phyloP scores from a whole-genome alignment of 768 basidiomycete genomes.

The Suillus variegatus region DNA sequence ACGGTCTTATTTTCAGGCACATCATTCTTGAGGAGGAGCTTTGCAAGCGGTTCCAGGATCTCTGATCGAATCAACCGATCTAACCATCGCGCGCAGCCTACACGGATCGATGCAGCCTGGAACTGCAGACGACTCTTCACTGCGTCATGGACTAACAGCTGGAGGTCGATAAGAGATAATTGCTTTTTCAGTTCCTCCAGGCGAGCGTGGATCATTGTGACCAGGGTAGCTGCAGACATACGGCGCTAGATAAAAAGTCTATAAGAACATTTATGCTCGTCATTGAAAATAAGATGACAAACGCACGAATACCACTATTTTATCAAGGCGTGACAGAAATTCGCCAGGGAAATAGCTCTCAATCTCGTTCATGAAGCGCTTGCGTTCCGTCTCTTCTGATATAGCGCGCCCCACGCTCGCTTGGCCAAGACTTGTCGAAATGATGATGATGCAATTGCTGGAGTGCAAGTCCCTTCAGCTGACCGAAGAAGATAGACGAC shows the following conservation, averaged over 20 bases:
- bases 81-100: slow-evolving; percentile 7
- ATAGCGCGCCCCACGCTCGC: background rate
- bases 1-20: slow-evolving; percentile 6
- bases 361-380: slow-evolving; percentile 7
- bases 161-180: slow-evolving; percentile 3
- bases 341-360: slow-evolving; percentile 7
- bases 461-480: background rate
- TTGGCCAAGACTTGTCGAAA: slow-evolving; percentile 10
- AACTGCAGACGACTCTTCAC: background rate
- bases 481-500: background rate
- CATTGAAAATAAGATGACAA: background rate
- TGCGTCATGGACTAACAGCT: background rate
- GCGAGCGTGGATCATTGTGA: slow-evolving; percentile 4
- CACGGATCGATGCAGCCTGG: background rate
- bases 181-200: slow-evolving; percentile 10
- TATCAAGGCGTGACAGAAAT: slow-evolving; percentile 9
- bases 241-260: slow-evolving; percentile 4
- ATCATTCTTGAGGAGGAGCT: slow-evolving; percentile 6
- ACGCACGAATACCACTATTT: slow-evolving; percentile 11
- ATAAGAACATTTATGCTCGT: background rate
- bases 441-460: slow-evolving; percentile 10
- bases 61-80: slow-evolving; percentile 9
- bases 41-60: slow-evolving; percentile 7
- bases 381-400: slow-evolving; percentile 7
- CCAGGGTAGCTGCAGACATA: slow-evolving; percentile 3